Conservation (phyloP, 2,329 filamentous ascomycete species). For the Colletotrichum sp. region DNA sequence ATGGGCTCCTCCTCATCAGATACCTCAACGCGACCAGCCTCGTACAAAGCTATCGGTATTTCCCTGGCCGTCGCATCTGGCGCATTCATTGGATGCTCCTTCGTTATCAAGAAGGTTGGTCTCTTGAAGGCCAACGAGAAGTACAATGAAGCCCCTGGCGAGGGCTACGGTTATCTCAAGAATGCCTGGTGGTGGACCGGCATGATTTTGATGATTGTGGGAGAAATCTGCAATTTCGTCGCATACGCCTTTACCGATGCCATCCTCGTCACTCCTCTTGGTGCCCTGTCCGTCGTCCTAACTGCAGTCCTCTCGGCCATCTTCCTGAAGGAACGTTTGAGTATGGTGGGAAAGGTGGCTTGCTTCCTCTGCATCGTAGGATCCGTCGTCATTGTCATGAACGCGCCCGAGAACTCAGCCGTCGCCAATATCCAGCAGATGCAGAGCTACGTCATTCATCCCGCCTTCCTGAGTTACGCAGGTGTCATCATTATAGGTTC, state of each 20-base stretch:
- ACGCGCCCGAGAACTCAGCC: conserved; percentile 85
- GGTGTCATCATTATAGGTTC: conserved; percentile 82
- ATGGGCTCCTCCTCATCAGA: conserved; percentile 19
- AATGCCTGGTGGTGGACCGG: conserved; percentile 94
- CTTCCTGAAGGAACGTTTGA: conserved; percentile 93
- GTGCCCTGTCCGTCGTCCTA: conserved; percentile 90
- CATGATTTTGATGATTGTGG: conserved; percentile 96
- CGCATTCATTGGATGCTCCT: conserved; percentile 91
- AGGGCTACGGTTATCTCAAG: conserved; percentile 97
- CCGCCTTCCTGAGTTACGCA: conserved; percentile 84
- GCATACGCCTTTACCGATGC: conserved; percentile 97
- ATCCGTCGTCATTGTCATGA: conserved; percentile 91
- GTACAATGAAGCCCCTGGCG: conserved; percentile 93
- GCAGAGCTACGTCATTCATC: conserved; percentile 83
- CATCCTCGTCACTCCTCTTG: conserved; percentile 91
- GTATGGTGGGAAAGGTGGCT: conserved; percentile 93
- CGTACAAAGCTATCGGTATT: conserved; percentile 88
- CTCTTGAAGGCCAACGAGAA: conserved; percentile 92
- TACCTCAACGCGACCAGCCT: conserved; percentile 45
- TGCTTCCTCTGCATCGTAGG: conserved; percentile 96
- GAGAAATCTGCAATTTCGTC: conserved; percentile 96
- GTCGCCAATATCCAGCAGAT: conserved; percentile 91
- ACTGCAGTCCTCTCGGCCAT: conserved; percentile 91
- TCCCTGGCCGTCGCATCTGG: conserved; percentile 85
- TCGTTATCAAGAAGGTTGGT: conserved; percentile 94